Conservation (phyloP, 768 basidiomycete species). For the Hygrophorus russula region DNA sequence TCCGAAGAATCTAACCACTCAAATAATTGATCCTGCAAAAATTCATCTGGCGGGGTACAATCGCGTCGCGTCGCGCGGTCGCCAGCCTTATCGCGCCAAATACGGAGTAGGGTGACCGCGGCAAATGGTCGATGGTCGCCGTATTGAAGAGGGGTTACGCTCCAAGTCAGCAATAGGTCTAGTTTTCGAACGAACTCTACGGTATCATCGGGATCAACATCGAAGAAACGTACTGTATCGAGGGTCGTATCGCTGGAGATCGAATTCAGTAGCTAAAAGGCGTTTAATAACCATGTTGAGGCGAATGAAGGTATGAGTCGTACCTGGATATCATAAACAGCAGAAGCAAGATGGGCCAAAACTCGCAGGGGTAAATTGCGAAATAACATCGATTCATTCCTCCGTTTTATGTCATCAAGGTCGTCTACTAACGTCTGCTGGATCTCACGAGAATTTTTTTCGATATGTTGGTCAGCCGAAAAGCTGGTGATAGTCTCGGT, state of each 20-base stretch:
- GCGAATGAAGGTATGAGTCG: not conserved
- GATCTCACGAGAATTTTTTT: conserved; percentile 30
- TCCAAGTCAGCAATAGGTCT: conserved; percentile 70
- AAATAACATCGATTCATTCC: conserved; percentile 79
- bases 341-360: conserved; percentile 48
- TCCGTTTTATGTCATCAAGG: conserved; percentile 55
- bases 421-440: conserved; percentile 42
- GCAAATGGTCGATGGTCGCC: conserved; percentile 75
- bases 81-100: conserved; percentile 49
- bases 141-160: conserved; percentile 69
- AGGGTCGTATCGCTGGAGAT: conserved; percentile 59
- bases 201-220: conserved; percentile 27
- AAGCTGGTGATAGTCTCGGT: conserved; percentile 24
- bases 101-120: conserved; percentile 54
- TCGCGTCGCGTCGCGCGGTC: conserved; percentile 56
- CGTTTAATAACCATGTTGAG: conserved; percentile 3
- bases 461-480: conserved; percentile 21
- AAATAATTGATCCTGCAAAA: conserved; percentile 68
- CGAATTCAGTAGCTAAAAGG: conserved; percentile 58
- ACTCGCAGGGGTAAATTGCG: conserved; percentile 51
- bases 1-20: conserved; percentile 70
- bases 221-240: conserved; percentile 45
- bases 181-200: conserved; percentile 54
- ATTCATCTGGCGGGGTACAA: conserved; percentile 44
- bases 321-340: conserved; percentile 44